phyloP scores from a whole-genome alignment of 106 monocot species.

The Agapanthus africanus region DNA sequence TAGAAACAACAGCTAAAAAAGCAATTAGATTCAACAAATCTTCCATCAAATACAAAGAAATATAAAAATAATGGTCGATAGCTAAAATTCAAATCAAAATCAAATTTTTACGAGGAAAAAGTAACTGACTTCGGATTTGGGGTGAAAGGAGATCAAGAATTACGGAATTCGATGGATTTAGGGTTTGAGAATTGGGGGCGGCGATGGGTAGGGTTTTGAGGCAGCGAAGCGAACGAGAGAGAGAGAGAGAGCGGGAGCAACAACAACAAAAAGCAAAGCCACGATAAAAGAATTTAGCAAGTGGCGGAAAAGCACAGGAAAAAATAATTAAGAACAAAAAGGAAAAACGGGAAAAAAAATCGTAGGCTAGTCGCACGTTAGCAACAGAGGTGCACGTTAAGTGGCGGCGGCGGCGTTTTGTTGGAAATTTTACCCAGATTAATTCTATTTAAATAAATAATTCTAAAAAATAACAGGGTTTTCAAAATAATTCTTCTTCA shows the following conservation, averaged over 20 bases:
- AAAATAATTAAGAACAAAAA: background rate
- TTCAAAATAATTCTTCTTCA: no score
- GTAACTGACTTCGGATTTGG: background rate
- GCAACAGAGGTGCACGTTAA: background rate
- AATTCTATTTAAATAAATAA: no score
- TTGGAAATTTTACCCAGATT: no score
- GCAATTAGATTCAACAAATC: background rate
- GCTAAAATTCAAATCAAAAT: background rate
- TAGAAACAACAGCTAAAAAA: background rate
- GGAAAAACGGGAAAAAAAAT: background rate
- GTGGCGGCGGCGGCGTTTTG: background rate
- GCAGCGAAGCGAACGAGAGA: no score
- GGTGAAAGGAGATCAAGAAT: background rate
- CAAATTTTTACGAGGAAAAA: background rate
- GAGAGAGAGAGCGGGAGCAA: background rate
- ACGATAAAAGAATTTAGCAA: background rate
- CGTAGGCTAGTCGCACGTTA: background rate
- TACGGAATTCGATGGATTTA: background rate
- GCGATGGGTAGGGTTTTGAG: background rate
- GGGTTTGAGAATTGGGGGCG: no score
- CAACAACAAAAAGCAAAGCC: background rate
- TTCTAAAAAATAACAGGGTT: no score
- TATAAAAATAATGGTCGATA: no score
- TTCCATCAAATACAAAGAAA: no score
- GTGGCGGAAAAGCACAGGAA: background rate